These are phyloP conservation scores for Botrytis tulipae DNA, from an alignment of 2,329 filamentous ascomycete species.

Conservation along the genomic window DNA sequence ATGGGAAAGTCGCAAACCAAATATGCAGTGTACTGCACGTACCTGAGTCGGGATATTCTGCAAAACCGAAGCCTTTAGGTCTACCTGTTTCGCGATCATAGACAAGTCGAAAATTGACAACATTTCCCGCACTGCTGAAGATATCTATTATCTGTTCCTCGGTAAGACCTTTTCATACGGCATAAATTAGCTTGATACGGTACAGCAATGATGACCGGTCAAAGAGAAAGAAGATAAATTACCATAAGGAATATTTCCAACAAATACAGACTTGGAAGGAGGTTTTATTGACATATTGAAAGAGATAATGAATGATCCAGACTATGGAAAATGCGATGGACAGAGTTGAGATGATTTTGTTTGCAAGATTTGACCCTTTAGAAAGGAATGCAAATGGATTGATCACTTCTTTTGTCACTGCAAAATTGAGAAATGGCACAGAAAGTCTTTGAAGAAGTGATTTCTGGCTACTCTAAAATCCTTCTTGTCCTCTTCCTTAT, in stretches of 20 bases:
- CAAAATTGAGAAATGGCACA: conserved; percentile 35
- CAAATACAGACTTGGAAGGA: conserved; percentile 76
- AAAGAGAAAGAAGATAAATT: conserved; percentile 31
- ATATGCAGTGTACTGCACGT: conserved; percentile 30
- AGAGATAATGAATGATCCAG: conserved; percentile 9
- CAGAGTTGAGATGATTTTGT: conserved; percentile 27
- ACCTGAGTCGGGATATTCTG: conserved; percentile 92
- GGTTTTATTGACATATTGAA: conserved; percentile 65
- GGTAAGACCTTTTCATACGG: conserved; percentile 67
- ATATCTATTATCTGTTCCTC: conserved; percentile 96
- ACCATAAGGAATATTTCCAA: conserved; percentile 85
- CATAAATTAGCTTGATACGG: conserved; percentile 24
- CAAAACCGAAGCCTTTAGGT: conserved; percentile 95
- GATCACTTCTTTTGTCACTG: conserved; percentile 24
- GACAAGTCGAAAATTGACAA: conserved; percentile 87
- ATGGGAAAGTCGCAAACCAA: conserved; percentile 12
- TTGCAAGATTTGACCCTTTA: conserved; percentile 27
- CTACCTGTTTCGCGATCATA: conserved; percentile 94
- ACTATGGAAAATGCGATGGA: conserved; percentile 21
- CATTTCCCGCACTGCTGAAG: conserved; percentile 84
- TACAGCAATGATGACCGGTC: neutral
- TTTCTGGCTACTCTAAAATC: conserved; percentile 40
- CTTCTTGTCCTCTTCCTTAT: conserved; percentile 20
- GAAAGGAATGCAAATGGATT: conserved; percentile 28
- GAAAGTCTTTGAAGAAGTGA: conserved; percentile 38